Evolutionary conservation across 768 basidiomycete genomes (phyloP).

Genomic region (Boletus pseudo-olivaceus): DNA sequence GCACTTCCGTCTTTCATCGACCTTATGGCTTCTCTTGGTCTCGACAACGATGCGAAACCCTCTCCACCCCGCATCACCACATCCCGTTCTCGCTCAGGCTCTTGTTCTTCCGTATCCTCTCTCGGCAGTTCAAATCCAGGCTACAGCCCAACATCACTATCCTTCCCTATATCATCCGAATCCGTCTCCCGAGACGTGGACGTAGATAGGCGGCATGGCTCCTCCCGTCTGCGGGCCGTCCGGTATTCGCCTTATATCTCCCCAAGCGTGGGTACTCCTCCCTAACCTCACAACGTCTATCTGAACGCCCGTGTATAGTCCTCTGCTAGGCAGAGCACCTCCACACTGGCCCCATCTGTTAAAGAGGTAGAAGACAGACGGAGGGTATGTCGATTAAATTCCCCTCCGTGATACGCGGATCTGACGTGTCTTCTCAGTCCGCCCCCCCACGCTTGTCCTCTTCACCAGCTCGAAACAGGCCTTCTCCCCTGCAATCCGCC

Average conservation of each 20-base stretch:
- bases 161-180: conserved; percentile 34
- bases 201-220: conserved; percentile 25
- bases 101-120: conserved; percentile 46
- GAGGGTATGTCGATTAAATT: conserved; percentile 35
- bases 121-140: conserved; percentile 35
- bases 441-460: conserved; percentile 37
- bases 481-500: conserved; percentile 43
- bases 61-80: conserved; percentile 26
- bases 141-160: conserved; percentile 30
- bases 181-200: conserved; percentile 29
- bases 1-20: conserved; percentile 83
- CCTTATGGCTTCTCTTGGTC: conserved; percentile 80
- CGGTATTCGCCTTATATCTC: conserved; percentile 32
- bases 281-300: background rate
- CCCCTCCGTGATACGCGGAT: conserved; percentile 31
- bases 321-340: conserved; percentile 43
- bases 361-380: conserved; percentile 27
- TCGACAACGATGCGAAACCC: conserved; percentile 47
- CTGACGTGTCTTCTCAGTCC: conserved; percentile 27
- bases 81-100: conserved; percentile 36
- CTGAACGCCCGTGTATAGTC: conserved; percentile 28
- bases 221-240: conserved; percentile 26
- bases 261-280: conserved; percentile 21
- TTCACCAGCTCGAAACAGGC: conserved; percentile 42
- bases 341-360: conserved; percentile 27